Base-by-base conservation (phyloP, 2,329 filamentous ascomycete genomes). In the Alternaria sp. region DNA sequence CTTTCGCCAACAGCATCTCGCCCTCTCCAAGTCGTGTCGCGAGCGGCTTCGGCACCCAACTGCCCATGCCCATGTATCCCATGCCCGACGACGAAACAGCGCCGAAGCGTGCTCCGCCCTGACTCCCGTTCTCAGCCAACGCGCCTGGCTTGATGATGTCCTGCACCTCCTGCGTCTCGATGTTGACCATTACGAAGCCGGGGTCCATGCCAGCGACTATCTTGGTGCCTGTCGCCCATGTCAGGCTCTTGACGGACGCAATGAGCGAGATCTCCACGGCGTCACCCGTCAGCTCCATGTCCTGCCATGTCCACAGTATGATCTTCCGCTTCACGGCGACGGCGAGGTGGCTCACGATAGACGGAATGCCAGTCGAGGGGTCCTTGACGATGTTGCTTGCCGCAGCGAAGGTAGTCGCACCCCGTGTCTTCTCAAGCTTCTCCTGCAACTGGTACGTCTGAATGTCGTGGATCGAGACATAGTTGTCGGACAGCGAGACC, bases 321-420 rank as follows among this genome's bases (percentile, higher is more conserved):
- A 99, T 85, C 73, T 92, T 92, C 75, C 96, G 87, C 85, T 98
- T 98, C 33, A 97, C 93, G 5, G 94, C 94, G 11, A 99, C 95
- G 7, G 94, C 96, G 55, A 99, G 84, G 41, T 94, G 87, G 59
- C 93, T 97, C 68, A 98, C 94, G 60, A 99, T 96, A 70, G 95
- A 93, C 1, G 94, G 94, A 54, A 99, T 94, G 23, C 92, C 92
- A 0, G 93, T 97, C 54, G 89, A 88, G 6, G 89, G 83, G 79
- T 99, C 96, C 78, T 96, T 95, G 70, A 97, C 91, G 59, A 98
- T 96, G 79, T 98, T 97, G 67, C 93, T 97, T 2, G 94, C 97
- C 46, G 97, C 93, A 2, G 95, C 94, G 79, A 99, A 98, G 46
- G 90, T 90, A 3, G 90, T 90, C 14, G 96, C 95, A 71, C 96